Conservation (phyloP, 805 yeast species). For the Maudiozyma pseudohumilis region DNA sequence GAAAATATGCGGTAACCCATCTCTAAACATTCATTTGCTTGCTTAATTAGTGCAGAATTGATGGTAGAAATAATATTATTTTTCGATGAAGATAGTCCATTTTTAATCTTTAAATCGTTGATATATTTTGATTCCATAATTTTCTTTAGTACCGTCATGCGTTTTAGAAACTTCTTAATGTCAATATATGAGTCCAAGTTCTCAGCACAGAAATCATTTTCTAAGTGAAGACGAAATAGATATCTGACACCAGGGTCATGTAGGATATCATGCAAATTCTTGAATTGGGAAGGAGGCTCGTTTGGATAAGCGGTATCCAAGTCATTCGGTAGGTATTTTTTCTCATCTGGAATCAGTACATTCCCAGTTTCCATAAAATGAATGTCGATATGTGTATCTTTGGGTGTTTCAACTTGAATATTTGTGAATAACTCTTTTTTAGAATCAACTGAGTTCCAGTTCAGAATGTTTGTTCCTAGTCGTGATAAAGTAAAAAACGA, state of each 20-base stretch:
- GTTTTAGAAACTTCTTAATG: slow-evolving; percentile 42
- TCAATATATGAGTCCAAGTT: slow-evolving; percentile 64
- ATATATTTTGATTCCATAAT: slow-evolving; percentile 25
- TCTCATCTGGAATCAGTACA: slow-evolving; percentile 11
- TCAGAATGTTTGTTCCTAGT: slow-evolving; percentile 33
- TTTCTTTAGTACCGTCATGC: slow-evolving; percentile 35
- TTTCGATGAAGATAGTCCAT: slow-evolving; percentile 8
- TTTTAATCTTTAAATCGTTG: slow-evolving; percentile 6
- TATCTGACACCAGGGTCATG: slow-evolving; percentile 69
- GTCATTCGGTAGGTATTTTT: slow-evolving; percentile 1
- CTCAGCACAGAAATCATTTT: slow-evolving; percentile 58
- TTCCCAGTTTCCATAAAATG: slow-evolving; percentile 4
- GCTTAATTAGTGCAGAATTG: slow-evolving; percentile 32
- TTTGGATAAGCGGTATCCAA: background rate
- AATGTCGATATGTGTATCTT: slow-evolving; percentile 1
- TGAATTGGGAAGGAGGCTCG: background rate
- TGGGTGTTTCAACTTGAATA: slow-evolving; percentile 4
- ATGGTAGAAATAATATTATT: slow-evolving; percentile 26
- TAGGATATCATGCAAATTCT: slow-evolving; percentile 35
- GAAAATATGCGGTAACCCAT: slow-evolving; percentile 56
- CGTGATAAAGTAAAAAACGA: slow-evolving; percentile 36
- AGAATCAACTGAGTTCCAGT: slow-evolving; percentile 15
- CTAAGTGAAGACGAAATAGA: slow-evolving; percentile 56
- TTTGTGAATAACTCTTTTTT: slow-evolving; percentile 1
- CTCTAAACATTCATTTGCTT: slow-evolving; percentile 48